Conservation (phyloP, 1,284 basidiomycete species). For the Ustilago xerochloae region DNA sequence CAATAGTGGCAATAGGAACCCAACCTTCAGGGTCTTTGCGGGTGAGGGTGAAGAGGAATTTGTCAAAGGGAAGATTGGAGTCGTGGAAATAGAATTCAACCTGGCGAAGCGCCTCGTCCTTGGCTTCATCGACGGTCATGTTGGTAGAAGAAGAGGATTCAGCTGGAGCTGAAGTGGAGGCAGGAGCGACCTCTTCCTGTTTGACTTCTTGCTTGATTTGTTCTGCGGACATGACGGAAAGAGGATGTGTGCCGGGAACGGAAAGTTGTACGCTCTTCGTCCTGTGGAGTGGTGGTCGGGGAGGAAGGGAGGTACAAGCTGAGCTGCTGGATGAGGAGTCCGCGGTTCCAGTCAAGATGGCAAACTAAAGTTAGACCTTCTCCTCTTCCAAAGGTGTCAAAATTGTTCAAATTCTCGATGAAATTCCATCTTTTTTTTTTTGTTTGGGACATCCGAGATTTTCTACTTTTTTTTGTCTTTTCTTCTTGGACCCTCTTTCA, state of each 20-base stretch:
- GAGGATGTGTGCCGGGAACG: neutral
- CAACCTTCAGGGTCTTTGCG: conserved; percentile 75
- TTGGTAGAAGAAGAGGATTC: conserved; percentile 9
- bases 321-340: too few species aligned
- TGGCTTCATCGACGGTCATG: conserved; percentile 54
- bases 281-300: conserved; percentile 5
- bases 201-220: conserved; percentile 19
- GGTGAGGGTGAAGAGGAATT: conserved; percentile 81
- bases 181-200: conserved; percentile 22
- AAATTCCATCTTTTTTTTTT: conserved; percentile 1
- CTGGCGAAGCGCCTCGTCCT: conserved; percentile 55
- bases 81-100: conserved; percentile 91
- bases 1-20: conserved; percentile 87
- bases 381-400: conserved; percentile 1
- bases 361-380: conserved; percentile 5
- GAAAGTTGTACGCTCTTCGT: neutral
- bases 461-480: conserved; percentile 1
- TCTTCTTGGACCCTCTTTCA: conserved; percentile 8
- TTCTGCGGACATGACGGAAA: conserved; percentile 34
- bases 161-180: conserved; percentile 23
- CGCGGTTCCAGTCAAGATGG: neutral
- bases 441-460: neutral
- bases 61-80: conserved; percentile 94
- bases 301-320: neutral
- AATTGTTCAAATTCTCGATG: neutral